Evolutionary conservation across 2,329 filamentous ascomycete genomes (phyloP), one percentile per base, ranked within the genome.

Genomic region (Pyrenophora teres): DNA sequence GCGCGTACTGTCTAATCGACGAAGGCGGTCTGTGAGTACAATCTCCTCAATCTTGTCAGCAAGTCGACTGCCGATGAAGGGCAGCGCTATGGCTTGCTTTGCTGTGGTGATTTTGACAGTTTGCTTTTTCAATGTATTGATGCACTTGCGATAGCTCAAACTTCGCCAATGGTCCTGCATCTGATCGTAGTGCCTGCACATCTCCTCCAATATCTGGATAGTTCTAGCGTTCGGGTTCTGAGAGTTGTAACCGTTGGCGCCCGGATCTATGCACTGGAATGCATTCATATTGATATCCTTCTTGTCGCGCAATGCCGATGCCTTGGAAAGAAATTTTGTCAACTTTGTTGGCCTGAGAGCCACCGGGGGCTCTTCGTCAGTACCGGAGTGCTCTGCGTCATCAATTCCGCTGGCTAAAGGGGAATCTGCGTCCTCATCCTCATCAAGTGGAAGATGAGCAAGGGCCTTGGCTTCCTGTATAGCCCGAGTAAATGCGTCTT

Each of bases 11-110:
- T 96, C 88, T 0, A 97, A 80, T 32, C 87, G 82, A 36, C 82
- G 82, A 0, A 97, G 81, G 21, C 80, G 79, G 63, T 90, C 83
- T 0, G 90, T 96, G 33, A 80, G 79, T 2, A 85, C 89, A 37
- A 97, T 96, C 68, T 97, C 93, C 64, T 94, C 90, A 57, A 97
- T 94, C 71, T 96, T 96, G 21, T 83, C 79, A 0, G 92, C 92
- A 1, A 97, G 77, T 1, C 89, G 82, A 9, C 78, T 64, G 6
- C 92, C 92, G 31, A 97, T 85, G 51, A 81, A 82, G 0, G 85
- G 84, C 1, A 97, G 79, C 2, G 75, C 71, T 9, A 81, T 75
- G 0, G 92, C 93, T 70, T 95, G 82, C 41, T 85, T 80, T 51
- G 83, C 85, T 0, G 87, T 92, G 3, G 73, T 77, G 52, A 97